These are phyloP conservation scores for Phallus indusiatus DNA, from an alignment of 768 basidiomycete species.

Conservation along the genomic window DNA sequence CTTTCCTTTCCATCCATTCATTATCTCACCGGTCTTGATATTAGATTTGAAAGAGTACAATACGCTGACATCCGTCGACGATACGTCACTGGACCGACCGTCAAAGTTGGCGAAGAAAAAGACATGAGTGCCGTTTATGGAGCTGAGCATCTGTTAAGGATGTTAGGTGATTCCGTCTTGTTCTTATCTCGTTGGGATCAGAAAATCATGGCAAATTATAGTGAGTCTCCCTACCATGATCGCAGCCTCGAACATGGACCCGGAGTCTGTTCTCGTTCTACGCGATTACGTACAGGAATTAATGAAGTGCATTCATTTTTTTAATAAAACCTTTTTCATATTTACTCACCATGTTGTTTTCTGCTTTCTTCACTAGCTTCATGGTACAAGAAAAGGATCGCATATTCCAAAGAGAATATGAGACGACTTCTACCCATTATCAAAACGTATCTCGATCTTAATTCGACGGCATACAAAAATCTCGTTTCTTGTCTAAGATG, in stretches of 20 bases:
- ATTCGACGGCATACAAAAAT: conserved; percentile 10
- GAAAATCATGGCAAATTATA: conserved; percentile 20
- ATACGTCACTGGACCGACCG: conserved; percentile 66
- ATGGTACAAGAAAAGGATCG: conserved; percentile 67
- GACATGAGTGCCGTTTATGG: conserved; percentile 91
- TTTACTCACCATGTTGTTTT: neutral
- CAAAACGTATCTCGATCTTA: conserved; percentile 75
- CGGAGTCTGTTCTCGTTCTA: conserved; percentile 73
- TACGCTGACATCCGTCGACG: conserved; percentile 70
- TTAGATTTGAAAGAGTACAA: conserved; percentile 77
- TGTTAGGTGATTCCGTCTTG: conserved; percentile 54
- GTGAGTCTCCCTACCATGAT: conserved; percentile 92
- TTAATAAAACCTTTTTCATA: neutral
- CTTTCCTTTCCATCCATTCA: neutral
- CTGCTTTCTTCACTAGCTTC: conserved; percentile 38
- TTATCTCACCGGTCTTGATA: neutral
- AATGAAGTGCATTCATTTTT: conserved; percentile 45
- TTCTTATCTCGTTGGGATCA: no score
- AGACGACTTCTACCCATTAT: conserved; percentile 65
- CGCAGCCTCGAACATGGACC: conserved; percentile 80
- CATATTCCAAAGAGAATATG: conserved; percentile 72
- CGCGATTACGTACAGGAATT: conserved; percentile 88
- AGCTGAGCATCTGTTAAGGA: conserved; percentile 84
- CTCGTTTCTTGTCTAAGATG: neutral
- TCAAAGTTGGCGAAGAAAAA: conserved; percentile 58